phyloP scores from a whole-genome alignment of 106 monocot species.

The Alisma plantagoaquatica region DNA sequence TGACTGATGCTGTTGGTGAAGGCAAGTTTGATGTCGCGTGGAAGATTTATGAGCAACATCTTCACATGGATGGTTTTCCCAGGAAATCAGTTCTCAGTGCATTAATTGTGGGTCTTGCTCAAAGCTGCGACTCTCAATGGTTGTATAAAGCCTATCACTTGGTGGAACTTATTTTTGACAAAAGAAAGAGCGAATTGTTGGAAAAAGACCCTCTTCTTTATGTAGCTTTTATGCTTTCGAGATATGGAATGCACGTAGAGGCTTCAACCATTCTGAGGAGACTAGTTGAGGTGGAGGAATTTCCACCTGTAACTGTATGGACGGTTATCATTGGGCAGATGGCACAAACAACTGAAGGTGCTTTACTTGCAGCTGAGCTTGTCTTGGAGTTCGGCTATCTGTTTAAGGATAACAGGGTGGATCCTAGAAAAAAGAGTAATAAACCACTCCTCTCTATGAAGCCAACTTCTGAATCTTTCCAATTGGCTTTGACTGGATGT shows the following conservation, averaged over 20 bases:
- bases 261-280: constrained; percentile 62
- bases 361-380: constrained; percentile 72
- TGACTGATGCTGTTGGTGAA: constrained; percentile 43
- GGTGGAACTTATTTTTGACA: constrained; percentile 35
- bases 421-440: constrained; percentile 71
- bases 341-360: constrained; percentile 47
- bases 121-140: constrained; percentile 53
- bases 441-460: constrained; percentile 56
- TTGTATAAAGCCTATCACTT: constrained; percentile 46
- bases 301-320: constrained; percentile 53
- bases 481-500: constrained; percentile 47
- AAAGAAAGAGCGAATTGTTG: constrained; percentile 40
- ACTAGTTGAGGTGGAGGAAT: constrained; percentile 55
- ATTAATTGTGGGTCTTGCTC: constrained; percentile 56
- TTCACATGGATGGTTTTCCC: constrained; percentile 61
- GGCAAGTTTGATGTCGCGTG: constrained; percentile 59
- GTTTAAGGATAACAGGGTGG: constrained; percentile 74
- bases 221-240: constrained; percentile 58
- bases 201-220: constrained; percentile 69
- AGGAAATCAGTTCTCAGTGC: constrained; percentile 50
- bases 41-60: constrained; percentile 54
- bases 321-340: constrained; percentile 52
- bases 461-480: constrained; percentile 54
- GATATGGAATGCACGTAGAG: constrained; percentile 39
- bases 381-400: constrained; percentile 64